A percentile compares a stretch with the other conserved stretches of the same genome.
phyloP scores from a whole-genome alignment of 345 rosid species.

The Populus tremula region DNA sequence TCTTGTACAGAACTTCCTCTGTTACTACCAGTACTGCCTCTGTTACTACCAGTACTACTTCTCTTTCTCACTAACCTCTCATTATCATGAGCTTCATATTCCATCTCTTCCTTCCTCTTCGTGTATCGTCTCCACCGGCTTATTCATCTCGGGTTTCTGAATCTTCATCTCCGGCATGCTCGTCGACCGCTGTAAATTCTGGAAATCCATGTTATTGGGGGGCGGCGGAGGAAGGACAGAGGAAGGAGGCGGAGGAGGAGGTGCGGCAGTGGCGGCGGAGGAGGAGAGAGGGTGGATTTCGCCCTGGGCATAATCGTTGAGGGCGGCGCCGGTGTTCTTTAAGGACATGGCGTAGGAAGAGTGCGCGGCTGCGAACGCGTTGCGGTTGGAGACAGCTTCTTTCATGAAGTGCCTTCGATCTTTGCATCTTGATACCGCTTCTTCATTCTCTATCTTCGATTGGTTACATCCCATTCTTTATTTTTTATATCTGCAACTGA shows the following conservation, averaged over 20 bases:
- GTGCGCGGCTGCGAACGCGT: slow-evolving; percentile 99
- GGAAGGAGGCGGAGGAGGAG: slow-evolving; percentile 44
- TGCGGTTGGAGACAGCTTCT: slow-evolving; percentile 65
- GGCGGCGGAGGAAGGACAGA: slow-evolving; percentile 21
- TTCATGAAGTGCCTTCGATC: slow-evolving; percentile 67
- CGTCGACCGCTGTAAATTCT: slow-evolving; percentile 55
- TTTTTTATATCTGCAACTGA: neutral
- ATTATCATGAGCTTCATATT: slow-evolving; percentile 43
- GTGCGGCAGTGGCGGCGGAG: slow-evolving; percentile 12
- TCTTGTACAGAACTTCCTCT: neutral
- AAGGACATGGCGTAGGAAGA: slow-evolving; percentile 70
- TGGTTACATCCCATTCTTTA: slow-evolving; percentile 76
- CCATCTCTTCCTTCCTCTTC: slow-evolving; percentile 58
- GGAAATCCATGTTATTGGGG: neutral
- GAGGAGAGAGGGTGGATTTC: slow-evolving; percentile 41
- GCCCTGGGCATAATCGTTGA: slow-evolving; percentile 75
- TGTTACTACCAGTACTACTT: slow-evolving; percentile 31
- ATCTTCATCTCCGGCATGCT: slow-evolving; percentile 81
- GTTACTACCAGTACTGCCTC: slow-evolving; percentile 35
- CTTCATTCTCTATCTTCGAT: slow-evolving; percentile 96
- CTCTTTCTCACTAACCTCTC: slow-evolving; percentile 55
- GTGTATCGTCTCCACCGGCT: slow-evolving; percentile 45
- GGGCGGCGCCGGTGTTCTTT: slow-evolving; percentile 91
- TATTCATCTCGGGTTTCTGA: slow-evolving; percentile 40
- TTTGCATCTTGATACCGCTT: slow-evolving; percentile 80